Evolutionary conservation across 495 filamentous ascomycete genomes (phyloP).

Genomic region (Rostrohypoxylon terebratum): DNA sequence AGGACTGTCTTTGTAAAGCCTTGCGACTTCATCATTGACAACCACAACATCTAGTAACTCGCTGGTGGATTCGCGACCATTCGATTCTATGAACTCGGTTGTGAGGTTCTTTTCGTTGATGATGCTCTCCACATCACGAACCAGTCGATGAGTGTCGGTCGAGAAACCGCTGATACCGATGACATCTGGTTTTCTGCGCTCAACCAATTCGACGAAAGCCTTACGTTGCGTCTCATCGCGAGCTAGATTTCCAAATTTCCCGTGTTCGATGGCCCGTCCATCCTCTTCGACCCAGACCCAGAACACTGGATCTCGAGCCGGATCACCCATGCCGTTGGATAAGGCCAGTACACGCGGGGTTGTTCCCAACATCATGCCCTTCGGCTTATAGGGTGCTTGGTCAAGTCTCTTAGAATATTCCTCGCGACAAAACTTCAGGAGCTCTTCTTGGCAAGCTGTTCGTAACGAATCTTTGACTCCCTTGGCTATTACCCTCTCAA

Average conservation of each 20-base stretch:
- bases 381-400: conserved; percentile 94
- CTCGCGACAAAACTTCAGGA: conserved; percentile 83
- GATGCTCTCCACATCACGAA: conserved; percentile 79
- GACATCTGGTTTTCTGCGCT: conserved; percentile 85
- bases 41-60: conserved; percentile 87
- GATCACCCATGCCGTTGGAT: conserved; percentile 82
- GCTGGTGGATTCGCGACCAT: conserved; percentile 71
- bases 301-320: conserved; percentile 79
- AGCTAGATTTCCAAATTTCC: conserved; percentile 82
- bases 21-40: conserved; percentile 95
- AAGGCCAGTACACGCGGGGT: conserved; percentile 86
- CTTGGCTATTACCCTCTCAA: conserved; percentile 86
- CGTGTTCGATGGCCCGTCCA: conserved; percentile 86
- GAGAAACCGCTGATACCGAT: conserved; percentile 92
- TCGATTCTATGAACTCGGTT: conserved; percentile 74
- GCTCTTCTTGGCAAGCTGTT: conserved; percentile 89
- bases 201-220: conserved; percentile 77
- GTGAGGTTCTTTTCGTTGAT: conserved; percentile 78
- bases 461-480: conserved; percentile 93
- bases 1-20: conserved; percentile 90
- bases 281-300: conserved; percentile 96
- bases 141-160: conserved; percentile 84
- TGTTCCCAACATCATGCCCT: conserved; percentile 91
- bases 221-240: conserved; percentile 74
- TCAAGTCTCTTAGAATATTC: conserved; percentile 89